These are phyloP conservation scores for Claviceps citrina DNA, from an alignment of 2,329 filamentous ascomycete species.

Conservation along the genomic window DNA sequence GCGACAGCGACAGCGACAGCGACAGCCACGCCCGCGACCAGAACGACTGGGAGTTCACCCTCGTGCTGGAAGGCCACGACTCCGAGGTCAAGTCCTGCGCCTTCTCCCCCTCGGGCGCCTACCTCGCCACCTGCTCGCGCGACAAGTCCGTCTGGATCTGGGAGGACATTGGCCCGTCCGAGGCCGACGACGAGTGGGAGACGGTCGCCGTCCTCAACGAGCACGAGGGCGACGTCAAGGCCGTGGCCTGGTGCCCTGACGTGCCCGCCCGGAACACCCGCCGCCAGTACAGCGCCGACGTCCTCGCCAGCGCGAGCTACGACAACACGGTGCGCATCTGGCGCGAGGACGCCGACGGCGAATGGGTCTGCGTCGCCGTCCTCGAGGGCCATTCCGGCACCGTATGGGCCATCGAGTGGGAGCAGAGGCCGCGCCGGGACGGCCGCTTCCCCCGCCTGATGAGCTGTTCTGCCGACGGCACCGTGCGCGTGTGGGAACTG, in stretches of 20 bases:
- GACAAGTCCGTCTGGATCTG: conserved; percentile 98
- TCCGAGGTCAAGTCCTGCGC: conserved; percentile 75
- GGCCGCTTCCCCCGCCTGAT: conserved; percentile 46
- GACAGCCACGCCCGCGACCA: conserved; percentile 31
- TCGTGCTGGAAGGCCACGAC: conserved; percentile 89
- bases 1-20: neutral
- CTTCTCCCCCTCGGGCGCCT: conserved; percentile 58
- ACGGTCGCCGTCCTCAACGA: conserved; percentile 89
- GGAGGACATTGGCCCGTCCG: conserved; percentile 65
- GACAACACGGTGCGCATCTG: conserved; percentile 83
- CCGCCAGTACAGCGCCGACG: conserved; percentile 43
- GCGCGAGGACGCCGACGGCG: conserved; percentile 72
- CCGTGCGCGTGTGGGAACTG: conserved; percentile 64
- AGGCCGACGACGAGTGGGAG: conserved; percentile 88
- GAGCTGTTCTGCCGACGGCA: conserved; percentile 74
- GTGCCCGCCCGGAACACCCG: conserved; percentile 31
- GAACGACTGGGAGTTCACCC: conserved; percentile 85
- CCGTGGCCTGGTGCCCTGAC: conserved; percentile 77
- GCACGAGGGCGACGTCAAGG: conserved; percentile 91
- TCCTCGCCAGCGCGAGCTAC: conserved; percentile 83
- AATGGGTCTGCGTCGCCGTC: conserved; percentile 81
- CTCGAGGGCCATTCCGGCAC: conserved; percentile 70
- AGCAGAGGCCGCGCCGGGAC: conserved; percentile 24
- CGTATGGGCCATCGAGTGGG: conserved; percentile 79
- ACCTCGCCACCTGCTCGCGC: conserved; percentile 76